These are phyloP conservation scores for Byssoonygena ceratinophila DNA, from an alignment of 2,329 filamentous ascomycete genomes.

Conservation along the genomic window DNA sequence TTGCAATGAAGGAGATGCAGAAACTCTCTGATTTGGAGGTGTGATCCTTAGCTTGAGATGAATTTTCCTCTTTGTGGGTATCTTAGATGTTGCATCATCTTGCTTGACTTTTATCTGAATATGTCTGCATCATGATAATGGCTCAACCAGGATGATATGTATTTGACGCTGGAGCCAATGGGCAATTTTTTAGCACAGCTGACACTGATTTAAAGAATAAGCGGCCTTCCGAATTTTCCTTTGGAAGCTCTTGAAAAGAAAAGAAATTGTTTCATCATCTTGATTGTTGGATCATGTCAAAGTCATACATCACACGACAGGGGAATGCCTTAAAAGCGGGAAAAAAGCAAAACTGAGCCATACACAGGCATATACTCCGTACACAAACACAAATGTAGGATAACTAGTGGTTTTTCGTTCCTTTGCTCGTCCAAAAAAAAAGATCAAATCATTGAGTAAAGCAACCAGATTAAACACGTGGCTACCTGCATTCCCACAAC, in stretches of 20 bases:
- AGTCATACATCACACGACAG: neutral
- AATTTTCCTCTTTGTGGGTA: neutral
- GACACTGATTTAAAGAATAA: neutral
- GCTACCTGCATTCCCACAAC: slow-evolving; percentile 1
- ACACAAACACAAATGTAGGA: neutral
- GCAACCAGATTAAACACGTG: slow-evolving; percentile 9
- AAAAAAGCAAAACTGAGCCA: neutral
- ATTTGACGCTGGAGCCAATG: too few relatives aligned
- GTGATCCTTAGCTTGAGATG: too few relatives aligned
- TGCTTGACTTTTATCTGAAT: too few relatives aligned
- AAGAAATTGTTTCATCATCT: neutral
- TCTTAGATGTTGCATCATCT: too few relatives aligned
- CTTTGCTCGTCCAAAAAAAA: slow-evolving; percentile 4
- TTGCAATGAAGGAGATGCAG: slow-evolving; percentile 36
- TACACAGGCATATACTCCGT: neutral
- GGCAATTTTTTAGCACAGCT: too few relatives aligned
- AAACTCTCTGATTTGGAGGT: neutral
- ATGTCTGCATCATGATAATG: too few relatives aligned
- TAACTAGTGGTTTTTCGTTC: neutral
- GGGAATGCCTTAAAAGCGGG: neutral
- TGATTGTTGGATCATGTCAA: neutral
- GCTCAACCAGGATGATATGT: too few relatives aligned
- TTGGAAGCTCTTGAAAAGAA: too few relatives aligned
- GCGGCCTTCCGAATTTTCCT: too few relatives aligned
- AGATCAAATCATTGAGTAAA: slow-evolving; percentile 6